A percentile compares a stretch with the other conserved stretches of the same genome.
Evolutionary conservation across 2,329 filamentous ascomycete genomes (phyloP).

Genomic region (Celoporthe dispersa): DNA sequence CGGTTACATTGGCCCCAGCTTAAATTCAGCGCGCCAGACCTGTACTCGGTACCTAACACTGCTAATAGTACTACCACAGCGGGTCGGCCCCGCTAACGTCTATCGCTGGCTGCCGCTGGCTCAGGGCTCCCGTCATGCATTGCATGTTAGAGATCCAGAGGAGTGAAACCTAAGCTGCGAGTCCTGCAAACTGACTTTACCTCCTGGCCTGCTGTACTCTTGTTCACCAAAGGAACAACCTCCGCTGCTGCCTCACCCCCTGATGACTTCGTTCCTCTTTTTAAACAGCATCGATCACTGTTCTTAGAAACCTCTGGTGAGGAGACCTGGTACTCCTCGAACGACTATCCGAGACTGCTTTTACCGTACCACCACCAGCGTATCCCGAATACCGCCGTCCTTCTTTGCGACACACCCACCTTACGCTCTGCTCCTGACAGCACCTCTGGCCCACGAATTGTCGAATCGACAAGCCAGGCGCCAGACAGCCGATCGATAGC

Average conservation of each 20-base stretch:
- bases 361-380: background rate
- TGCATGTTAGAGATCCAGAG: slow-evolving; percentile 17
- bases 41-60: background rate
- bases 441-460: background rate
- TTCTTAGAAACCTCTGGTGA: background rate
- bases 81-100: slow-evolving; percentile 1
- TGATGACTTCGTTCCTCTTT: too few relatives aligned
- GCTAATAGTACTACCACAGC: background rate
- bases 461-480: background rate
- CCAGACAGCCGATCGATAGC: slow-evolving; percentile 26
- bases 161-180: slow-evolving; percentile 25
- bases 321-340: background rate
- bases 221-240: slow-evolving; percentile 3
- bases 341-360: background rate
- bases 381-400: background rate
- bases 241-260: background rate
- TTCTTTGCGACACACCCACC: background rate
- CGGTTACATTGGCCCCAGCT: background rate
- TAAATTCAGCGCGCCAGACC: background rate
- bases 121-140: slow-evolving; percentile 10
- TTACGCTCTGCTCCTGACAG: background rate
- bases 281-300: background rate
- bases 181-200: slow-evolving; percentile 11
- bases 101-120: background rate
- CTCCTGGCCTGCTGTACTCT: slow-evolving; percentile 8